A percentile compares a stretch with the other conserved stretches of the same genome.
phyloP scores from a whole-genome alignment of 1,139 yeast species.

The Pichia cactophila region DNA sequence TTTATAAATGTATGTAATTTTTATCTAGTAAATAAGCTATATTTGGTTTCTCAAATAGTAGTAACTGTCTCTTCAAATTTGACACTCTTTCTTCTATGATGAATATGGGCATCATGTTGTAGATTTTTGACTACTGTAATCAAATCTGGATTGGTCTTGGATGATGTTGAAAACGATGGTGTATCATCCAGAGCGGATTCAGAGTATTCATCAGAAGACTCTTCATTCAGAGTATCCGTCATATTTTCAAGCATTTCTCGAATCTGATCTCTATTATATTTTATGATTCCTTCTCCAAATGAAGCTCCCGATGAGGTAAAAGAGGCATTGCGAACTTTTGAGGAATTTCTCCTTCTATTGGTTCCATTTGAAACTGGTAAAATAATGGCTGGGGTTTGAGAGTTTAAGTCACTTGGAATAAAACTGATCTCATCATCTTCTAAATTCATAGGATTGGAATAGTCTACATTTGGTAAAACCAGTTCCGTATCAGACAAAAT shows the following conservation, averaged over 20 bases:
- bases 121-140: conserved; percentile 12
- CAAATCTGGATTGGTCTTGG: conserved; percentile 2
- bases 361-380: conserved; percentile 5
- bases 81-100: conserved; percentile 25
- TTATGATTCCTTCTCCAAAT: conserved; percentile 29
- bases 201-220: conserved; percentile 11
- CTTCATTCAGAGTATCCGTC: conserved; percentile 15
- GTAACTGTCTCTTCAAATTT: conserved; percentile 18
- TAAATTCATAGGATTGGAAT: conserved; percentile 15
- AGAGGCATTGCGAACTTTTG: conserved; percentile 17
- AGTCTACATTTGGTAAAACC: conserved; percentile 12
- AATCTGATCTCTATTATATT: conserved; percentile 26
- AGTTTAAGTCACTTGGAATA: conserved; percentile 3
- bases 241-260: conserved; percentile 25
- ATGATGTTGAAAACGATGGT: not conserved
- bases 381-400: conserved; percentile 9
- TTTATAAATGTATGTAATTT: too few species aligned
- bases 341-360: not conserved
- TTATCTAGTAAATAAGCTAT: not conserved
- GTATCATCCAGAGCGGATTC: conserved; percentile 7
- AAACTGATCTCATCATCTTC: conserved; percentile 14
- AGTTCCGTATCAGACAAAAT: conserved; percentile 4
- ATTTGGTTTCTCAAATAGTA: not conserved
- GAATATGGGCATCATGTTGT: conserved; percentile 14
- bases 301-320: conserved; percentile 29